A percentile compares a stretch with the other conserved stretches of the same genome.
Evolutionary conservation across 306 rosid genomes (phyloP).

Genomic region (Abrus precatorius): DNA sequence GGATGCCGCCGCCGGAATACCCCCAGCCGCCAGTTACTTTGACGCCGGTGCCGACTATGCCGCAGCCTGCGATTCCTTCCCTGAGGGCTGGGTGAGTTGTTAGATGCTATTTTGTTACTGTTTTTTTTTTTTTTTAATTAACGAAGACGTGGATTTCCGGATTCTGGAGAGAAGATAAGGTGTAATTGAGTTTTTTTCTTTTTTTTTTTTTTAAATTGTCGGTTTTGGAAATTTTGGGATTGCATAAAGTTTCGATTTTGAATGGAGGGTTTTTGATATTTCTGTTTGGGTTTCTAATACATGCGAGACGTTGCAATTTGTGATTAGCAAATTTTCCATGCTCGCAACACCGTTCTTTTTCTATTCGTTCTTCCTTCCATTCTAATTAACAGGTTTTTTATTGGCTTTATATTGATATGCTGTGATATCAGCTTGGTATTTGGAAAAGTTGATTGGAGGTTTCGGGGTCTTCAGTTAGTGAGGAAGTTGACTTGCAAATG

Average conservation of each 20-base stretch:
- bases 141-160: neutral
- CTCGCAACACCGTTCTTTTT: neutral
- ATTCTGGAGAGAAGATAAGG: neutral
- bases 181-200: neutral
- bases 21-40: conserved; percentile 45
- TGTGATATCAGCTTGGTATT: neutral
- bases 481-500: conserved; percentile 37
- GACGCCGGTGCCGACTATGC: neutral
- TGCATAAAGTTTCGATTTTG: neutral
- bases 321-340: conserved; percentile 6
- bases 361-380: neutral
- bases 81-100: conserved; percentile 75
- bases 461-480: neutral
- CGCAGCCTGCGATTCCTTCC: conserved; percentile 56
- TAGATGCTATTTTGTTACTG: neutral
- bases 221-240: conserved; percentile 32
- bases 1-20: conserved; percentile 45
- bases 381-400: neutral
- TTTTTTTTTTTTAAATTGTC: conserved; percentile 15
- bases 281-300: conserved; percentile 8
- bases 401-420: neutral
- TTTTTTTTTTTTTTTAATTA: neutral
- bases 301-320: neutral
- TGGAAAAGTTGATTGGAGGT: neutral
- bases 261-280: neutral